A percentile compares a stretch with the other conserved stretches of the same genome.
phyloP scores from a whole-genome alignment of 2,329 filamentous ascomycete species.

The Ophiostoma fasciatum region DNA sequence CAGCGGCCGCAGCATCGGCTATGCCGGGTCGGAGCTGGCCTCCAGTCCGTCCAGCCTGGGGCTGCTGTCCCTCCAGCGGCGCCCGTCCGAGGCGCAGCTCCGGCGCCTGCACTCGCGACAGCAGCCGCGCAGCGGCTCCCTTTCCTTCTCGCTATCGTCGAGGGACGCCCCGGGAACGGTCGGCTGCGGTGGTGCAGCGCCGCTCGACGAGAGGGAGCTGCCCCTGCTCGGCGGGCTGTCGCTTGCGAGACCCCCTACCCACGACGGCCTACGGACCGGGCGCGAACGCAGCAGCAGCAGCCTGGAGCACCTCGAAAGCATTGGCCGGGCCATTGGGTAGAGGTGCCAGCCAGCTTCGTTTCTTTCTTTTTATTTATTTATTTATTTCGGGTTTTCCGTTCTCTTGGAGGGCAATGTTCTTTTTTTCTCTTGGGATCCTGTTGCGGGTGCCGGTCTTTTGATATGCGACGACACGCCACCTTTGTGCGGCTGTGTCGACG shows the following conservation, averaged over 20 bases:
- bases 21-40: slow-evolving; percentile 19
- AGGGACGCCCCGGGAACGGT: too few relatives aligned
- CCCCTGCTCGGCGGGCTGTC: slow-evolving; percentile 30
- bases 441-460: too few relatives aligned
- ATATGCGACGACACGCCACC: too few relatives aligned
- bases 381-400: background rate
- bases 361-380: background rate
- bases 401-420: too few relatives aligned
- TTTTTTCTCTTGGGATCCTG: too few relatives aligned
- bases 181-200: background rate
- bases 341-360: too few relatives aligned
- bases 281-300: slow-evolving; percentile 1
- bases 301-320: slow-evolving; percentile 6
- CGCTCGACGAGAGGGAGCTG: slow-evolving; percentile 24
- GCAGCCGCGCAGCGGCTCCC: background rate
- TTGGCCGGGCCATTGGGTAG: slow-evolving; percentile 5
- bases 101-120: background rate
- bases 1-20: slow-evolving; percentile 25
- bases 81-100: background rate
- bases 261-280: background rate
- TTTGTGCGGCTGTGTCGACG: too few relatives aligned
- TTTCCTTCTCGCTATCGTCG: background rate
- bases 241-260: slow-evolving; percentile 25
- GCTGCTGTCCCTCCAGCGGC: slow-evolving; percentile 11
- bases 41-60: slow-evolving; percentile 9